Conservation (phyloP, 805 yeast genomes). For the Yarrowia osloensis region DNA sequence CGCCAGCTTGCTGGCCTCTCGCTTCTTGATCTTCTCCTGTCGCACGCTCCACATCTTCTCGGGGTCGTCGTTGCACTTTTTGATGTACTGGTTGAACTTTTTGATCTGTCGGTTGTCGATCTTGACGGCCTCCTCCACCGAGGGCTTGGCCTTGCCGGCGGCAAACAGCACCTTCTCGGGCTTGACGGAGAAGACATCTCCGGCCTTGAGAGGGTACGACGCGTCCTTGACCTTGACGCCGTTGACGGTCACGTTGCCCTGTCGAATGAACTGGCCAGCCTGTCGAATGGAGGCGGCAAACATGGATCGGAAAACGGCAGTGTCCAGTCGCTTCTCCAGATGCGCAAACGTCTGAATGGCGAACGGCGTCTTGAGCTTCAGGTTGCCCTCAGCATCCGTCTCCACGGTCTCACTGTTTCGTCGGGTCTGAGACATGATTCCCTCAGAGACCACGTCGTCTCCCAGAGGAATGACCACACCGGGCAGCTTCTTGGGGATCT, state of each 20-base stretch:
- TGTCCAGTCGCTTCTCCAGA: conserved; percentile 84
- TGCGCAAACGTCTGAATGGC: conserved; percentile 86
- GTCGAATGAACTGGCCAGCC: conserved; percentile 82
- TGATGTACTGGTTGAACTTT: conserved; percentile 74
- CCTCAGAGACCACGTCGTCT: not conserved
- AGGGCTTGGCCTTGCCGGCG: conserved; percentile 82
- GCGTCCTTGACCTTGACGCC: conserved; percentile 80
- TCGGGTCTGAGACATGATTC: not conserved
- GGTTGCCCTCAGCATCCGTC: conserved; percentile 46
- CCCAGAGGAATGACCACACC: conserved; percentile 60
- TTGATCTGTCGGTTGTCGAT: conserved; percentile 71
- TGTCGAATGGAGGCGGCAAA: conserved; percentile 93
- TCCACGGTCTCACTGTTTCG: too few relatives aligned
- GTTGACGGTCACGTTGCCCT: conserved; percentile 82
- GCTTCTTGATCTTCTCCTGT: conserved; percentile 29
- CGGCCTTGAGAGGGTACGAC: conserved; percentile 72
- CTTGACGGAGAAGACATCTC: conserved; percentile 81
- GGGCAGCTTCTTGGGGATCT: conserved; percentile 67
- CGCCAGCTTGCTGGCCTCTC: conserved; percentile 1
- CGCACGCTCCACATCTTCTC: conserved; percentile 52
- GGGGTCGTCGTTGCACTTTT: conserved; percentile 58
- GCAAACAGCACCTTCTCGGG: conserved; percentile 87
- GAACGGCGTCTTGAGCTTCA: conserved; percentile 62
- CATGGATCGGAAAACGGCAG: conserved; percentile 87
- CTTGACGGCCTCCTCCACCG: conserved; percentile 63